A percentile compares a stretch with the other conserved stretches of the same genome.
Evolutionary conservation across 257 asterid genomes (phyloP).

Genomic region (Solanum medicagineum): DNA sequence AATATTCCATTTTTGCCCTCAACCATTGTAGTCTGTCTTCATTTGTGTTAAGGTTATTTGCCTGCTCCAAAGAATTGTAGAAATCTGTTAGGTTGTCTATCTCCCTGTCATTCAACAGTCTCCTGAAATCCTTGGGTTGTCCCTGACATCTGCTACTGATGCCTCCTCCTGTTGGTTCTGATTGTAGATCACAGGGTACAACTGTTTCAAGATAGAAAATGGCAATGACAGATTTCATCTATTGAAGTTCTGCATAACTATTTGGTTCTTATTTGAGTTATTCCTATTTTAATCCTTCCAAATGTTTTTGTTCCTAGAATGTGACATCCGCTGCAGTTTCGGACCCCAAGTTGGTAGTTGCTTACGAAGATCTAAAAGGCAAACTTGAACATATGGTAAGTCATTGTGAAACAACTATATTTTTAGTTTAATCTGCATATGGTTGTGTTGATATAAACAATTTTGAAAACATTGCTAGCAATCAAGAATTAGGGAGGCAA

Average conservation of each 20-base stretch:
- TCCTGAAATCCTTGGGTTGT: too few species aligned
- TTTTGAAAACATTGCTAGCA: slow-evolving; percentile 28
- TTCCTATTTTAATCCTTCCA: background rate
- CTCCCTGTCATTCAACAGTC: too few species aligned
- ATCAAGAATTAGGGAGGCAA: slow-evolving; percentile 37
- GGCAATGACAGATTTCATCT: background rate
- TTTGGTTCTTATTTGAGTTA: background rate
- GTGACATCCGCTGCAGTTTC: slow-evolving; percentile 8
- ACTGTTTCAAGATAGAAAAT: background rate
- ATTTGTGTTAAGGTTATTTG: too few species aligned
- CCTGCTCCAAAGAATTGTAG: too few species aligned
- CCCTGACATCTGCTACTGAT: too few species aligned
- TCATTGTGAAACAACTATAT: background rate
- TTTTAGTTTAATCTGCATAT: background rate
- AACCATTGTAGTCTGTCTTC: too few species aligned
- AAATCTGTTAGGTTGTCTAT: too few species aligned
- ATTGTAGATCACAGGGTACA: too few species aligned
- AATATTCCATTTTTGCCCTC: too few species aligned
- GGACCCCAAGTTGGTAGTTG: slow-evolving; percentile 37
- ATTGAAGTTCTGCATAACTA: background rate
- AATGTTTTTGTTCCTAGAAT: slow-evolving; percentile 20
- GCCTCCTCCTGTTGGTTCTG: too few species aligned
- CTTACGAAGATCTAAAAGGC: slow-evolving; percentile 38
- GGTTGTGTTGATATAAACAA: background rate
- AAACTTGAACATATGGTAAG: slow-evolving; percentile 54